Conservation (phyloP, 768 basidiomycete species). For the Tylopilus sp. region DNA sequence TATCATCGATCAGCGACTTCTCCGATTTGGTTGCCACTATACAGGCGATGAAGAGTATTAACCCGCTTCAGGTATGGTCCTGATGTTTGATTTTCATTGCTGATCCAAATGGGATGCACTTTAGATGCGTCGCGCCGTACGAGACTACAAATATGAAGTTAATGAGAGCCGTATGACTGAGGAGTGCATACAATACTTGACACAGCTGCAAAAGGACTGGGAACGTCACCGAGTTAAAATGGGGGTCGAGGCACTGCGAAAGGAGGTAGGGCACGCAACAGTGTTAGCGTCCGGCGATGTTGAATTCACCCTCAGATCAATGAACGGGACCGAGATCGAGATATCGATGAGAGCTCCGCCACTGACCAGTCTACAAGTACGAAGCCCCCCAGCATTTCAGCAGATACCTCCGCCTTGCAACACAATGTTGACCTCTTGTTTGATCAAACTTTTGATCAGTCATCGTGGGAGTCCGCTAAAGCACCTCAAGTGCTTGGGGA, state of each 20-base stretch:
- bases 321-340: constrained; percentile 60
- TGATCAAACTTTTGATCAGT: constrained; percentile 59
- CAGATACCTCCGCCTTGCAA: constrained; percentile 38
- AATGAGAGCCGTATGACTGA: constrained; percentile 91
- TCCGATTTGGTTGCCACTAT: constrained; percentile 85
- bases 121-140: constrained; percentile 89
- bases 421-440: constrained; percentile 78
- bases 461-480: constrained; percentile 72
- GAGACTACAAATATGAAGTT: constrained; percentile 92
- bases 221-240: constrained; percentile 85
- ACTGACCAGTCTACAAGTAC: constrained; percentile 38
- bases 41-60: constrained; percentile 80
- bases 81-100: background rate
- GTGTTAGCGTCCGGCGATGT: background rate
- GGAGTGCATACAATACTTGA: constrained; percentile 91
- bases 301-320: constrained; percentile 45
- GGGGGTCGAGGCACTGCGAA: constrained; percentile 80
- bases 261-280: constrained; percentile 52
- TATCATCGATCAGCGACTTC: constrained; percentile 87
- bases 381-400: constrained; percentile 29
- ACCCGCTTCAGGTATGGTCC: constrained; percentile 76
- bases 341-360: constrained; percentile 29
- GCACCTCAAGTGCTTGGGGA: constrained; percentile 86
- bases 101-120: background rate
- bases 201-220: constrained; percentile 97